These are phyloP conservation scores for Sarcodon aspratus DNA, from an alignment of 768 basidiomycete genomes.

Conservation along the genomic window DNA sequence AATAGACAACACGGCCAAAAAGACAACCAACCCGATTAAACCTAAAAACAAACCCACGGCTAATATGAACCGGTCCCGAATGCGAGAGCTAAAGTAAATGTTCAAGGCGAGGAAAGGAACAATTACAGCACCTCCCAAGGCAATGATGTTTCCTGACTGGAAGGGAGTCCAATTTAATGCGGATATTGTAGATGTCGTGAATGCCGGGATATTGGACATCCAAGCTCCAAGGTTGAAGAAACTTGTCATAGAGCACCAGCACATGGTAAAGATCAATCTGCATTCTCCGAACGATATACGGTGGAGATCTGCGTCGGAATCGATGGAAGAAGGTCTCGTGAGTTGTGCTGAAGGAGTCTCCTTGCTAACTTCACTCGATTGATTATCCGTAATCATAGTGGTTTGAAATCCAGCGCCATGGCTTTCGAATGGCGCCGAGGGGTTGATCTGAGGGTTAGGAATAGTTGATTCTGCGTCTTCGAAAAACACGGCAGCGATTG, in stretches of 20 bases:
- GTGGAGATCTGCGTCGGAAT: conserved; percentile 3
- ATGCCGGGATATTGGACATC: conserved; percentile 60
- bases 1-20: conserved; percentile 37
- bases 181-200: conserved; percentile 21
- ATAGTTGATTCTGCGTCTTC: too few species aligned
- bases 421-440: not conserved
- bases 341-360: not conserved
- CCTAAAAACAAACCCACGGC: conserved; percentile 41
- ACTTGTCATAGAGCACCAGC: conserved; percentile 60
- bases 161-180: conserved; percentile 47
- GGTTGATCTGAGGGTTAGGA: conserved; percentile 8
- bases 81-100: conserved; percentile 40
- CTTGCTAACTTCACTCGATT: not conserved
- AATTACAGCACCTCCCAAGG: conserved; percentile 46
- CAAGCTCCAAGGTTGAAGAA: conserved; percentile 62
- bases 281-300: conserved; percentile 22
- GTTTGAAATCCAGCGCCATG: conserved; percentile 6
- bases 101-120: conserved; percentile 61
- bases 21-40: too few species aligned
- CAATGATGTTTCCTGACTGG: conserved; percentile 59
- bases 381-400: not conserved
- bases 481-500: conserved; percentile 16
- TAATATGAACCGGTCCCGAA: conserved; percentile 51
- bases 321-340: not conserved
- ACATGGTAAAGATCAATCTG: conserved; percentile 51